These are phyloP conservation scores for Rachicladosporium sp. DNA, from an alignment of 2,329 filamentous ascomycete genomes.

Conservation along the genomic window DNA sequence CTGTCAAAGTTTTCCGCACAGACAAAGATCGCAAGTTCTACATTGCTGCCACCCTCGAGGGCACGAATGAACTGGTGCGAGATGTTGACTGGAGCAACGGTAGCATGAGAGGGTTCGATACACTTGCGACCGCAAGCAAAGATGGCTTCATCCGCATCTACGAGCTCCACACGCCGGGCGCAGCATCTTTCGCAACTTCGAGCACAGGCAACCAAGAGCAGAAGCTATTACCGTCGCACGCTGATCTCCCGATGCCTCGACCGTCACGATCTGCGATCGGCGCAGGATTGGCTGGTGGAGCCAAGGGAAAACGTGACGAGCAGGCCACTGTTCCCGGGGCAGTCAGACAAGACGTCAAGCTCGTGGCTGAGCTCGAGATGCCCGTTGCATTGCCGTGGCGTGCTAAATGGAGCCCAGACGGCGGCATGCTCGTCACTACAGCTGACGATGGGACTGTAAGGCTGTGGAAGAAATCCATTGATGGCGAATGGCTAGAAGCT, in stretches of 20 bases:
- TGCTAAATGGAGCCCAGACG: constrained; percentile 49
- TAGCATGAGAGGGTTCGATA: constrained; percentile 78
- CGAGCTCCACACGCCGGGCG: constrained; percentile 51
- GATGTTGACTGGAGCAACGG: constrained; percentile 90
- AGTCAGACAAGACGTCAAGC: constrained; percentile 49
- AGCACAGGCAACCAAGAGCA: constrained; percentile 3
- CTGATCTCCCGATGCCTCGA: constrained; percentile 4
- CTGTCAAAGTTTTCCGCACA: constrained; percentile 73
- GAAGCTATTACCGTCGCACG: constrained; percentile 3
- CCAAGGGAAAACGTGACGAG: constrained; percentile 39
- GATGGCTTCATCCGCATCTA: constrained; percentile 88
- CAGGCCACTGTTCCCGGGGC: constrained; percentile 49
- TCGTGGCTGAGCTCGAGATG: constrained; percentile 54
- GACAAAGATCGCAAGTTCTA: constrained; percentile 68
- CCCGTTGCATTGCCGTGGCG: constrained; percentile 64
- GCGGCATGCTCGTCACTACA: constrained; percentile 61
- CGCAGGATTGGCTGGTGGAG: constrained; percentile 37
- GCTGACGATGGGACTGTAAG: constrained; percentile 57
- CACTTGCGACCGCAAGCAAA: constrained; percentile 83
- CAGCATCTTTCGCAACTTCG: constrained; percentile 34
- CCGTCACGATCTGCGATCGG: constrained; percentile 40
- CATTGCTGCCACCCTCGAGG: constrained; percentile 61
- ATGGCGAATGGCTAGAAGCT: constrained; percentile 37
- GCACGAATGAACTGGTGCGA: constrained; percentile 60
- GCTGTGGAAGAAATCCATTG: constrained; percentile 38